These are phyloP conservation scores for Biscogniauxia marginata DNA, from an alignment of 2,329 filamentous ascomycete genomes.

Conservation along the genomic window DNA sequence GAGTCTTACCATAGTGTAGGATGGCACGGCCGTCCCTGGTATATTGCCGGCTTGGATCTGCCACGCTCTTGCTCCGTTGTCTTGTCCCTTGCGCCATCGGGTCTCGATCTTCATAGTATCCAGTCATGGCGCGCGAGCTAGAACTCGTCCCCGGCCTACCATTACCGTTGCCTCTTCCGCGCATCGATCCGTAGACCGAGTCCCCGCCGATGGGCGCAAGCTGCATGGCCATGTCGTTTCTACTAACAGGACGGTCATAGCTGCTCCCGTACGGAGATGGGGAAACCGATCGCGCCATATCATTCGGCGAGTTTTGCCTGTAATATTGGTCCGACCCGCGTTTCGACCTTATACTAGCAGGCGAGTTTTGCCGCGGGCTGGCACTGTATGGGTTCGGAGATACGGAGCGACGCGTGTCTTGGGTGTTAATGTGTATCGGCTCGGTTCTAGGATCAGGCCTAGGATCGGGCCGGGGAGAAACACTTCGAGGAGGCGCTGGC, in stretches of 20 bases:
- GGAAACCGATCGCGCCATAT: constrained; percentile 45
- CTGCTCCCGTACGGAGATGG: constrained; percentile 47
- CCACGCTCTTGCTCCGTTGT: constrained; percentile 78
- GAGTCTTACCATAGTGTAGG: constrained; percentile 83
- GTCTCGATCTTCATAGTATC: constrained; percentile 53
- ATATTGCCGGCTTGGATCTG: constrained; percentile 77
- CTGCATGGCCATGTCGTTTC: constrained; percentile 66
- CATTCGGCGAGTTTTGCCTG: constrained; percentile 51
- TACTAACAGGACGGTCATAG: constrained; percentile 48
- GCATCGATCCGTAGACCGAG: constrained; percentile 42
- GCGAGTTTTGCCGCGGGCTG: constrained; percentile 31
- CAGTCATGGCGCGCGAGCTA: constrained; percentile 48
- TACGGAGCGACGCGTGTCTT: constrained; percentile 32
- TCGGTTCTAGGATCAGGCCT: not conserved
- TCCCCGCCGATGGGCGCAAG: constrained; percentile 60
- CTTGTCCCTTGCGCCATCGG: constrained; percentile 42
- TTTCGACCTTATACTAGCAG: constrained; percentile 40
- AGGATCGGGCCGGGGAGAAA: constrained; percentile 61
- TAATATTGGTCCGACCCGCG: constrained; percentile 53
- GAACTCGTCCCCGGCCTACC: constrained; percentile 48
- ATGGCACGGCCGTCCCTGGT: constrained; percentile 85
- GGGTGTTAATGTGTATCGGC: constrained; percentile 44
- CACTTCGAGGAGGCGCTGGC: constrained; percentile 64
- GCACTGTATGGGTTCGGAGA: constrained; percentile 25
- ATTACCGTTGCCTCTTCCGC: constrained; percentile 44